Percentiles rank a stretch among this genome's conserved stretches.
Evolutionary conservation across 371 early-diverging fungal genomes (phyloP).

Genomic region (Blakeslea trispora): DNA sequence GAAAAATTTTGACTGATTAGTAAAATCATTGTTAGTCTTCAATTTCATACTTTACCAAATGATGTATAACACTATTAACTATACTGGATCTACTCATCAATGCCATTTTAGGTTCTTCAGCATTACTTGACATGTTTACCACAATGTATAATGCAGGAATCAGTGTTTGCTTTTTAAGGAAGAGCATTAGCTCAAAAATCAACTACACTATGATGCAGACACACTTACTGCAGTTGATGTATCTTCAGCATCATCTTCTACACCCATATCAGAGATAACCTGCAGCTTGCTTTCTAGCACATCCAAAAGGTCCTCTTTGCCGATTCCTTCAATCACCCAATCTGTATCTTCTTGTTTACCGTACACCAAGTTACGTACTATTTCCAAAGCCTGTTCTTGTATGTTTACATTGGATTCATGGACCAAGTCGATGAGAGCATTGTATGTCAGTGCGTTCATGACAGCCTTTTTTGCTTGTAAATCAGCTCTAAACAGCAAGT

Average conservation of each 20-base stretch:
- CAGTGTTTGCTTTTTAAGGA: conserved; percentile 41
- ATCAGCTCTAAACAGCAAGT: conserved; percentile 75
- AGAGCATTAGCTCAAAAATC: too few species aligned
- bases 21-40: conserved; percentile 2
- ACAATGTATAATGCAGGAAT: conserved; percentile 61
- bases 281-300: conserved; percentile 72
- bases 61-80: conserved; percentile 53
- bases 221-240: conserved; percentile 27
- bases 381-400: conserved; percentile 81
- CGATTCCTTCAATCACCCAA: conserved; percentile 70
- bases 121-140: conserved; percentile 78
- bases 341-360: conserved; percentile 55
- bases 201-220: neutral
- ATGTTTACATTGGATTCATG: conserved; percentile 63
- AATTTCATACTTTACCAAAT: conserved; percentile 55
- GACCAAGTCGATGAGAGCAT: conserved; percentile 62
- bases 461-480: conserved; percentile 67
- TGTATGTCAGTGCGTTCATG: conserved; percentile 71
- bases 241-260: conserved; percentile 32
- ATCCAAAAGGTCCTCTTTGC: conserved; percentile 59
- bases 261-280: conserved; percentile 38
- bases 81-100: conserved; percentile 63
- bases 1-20: conserved; percentile 3
- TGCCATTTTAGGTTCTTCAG: conserved; percentile 64
- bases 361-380: conserved; percentile 79